phyloP scores from a whole-genome alignment of 495 filamentous ascomycete species.

The Xylaria flabelliformis region DNA sequence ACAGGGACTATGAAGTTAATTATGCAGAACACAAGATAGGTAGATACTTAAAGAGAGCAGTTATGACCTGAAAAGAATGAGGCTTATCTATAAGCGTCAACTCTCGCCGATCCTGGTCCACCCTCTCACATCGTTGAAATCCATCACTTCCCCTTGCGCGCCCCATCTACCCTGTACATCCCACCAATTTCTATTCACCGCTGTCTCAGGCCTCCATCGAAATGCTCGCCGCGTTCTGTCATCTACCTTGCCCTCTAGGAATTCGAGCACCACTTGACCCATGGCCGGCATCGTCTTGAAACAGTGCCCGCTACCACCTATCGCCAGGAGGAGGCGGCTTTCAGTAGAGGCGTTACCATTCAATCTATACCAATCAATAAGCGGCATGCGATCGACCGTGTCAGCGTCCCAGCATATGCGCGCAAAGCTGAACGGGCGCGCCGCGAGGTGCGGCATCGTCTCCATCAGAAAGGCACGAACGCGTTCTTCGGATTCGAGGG shows the following conservation, averaged over 20 bases:
- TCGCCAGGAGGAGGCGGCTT: constrained; percentile 52
- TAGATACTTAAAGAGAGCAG: background rate
- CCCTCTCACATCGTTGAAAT: constrained; percentile 52
- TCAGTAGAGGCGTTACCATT: constrained; percentile 44
- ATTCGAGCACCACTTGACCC: constrained; percentile 55
- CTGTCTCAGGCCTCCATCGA: constrained; percentile 60
- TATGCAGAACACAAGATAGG: background rate
- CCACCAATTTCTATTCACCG: constrained; percentile 54
- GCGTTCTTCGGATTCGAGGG: constrained; percentile 50
- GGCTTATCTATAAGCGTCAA: background rate
- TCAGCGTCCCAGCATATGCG: constrained; percentile 63
- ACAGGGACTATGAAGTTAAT: background rate
- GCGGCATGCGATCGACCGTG: constrained; percentile 57
- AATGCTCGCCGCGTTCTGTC: constrained; percentile 48
- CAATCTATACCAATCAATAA: constrained; percentile 47
- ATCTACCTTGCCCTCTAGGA: constrained; percentile 51
- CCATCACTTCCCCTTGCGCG: constrained; percentile 51
- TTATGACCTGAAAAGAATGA: background rate
- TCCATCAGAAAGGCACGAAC: constrained; percentile 53
- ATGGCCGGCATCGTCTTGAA: constrained; percentile 60
- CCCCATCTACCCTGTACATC: constrained; percentile 58
- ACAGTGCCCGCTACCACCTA: constrained; percentile 59
- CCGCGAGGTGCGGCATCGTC: constrained; percentile 58
- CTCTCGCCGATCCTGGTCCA: constrained; percentile 24
- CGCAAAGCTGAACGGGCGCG: constrained; percentile 54